Evolutionary conservation across 2,329 filamentous ascomycete species (phyloP).

Genomic region (Triangularia setosa): DNA sequence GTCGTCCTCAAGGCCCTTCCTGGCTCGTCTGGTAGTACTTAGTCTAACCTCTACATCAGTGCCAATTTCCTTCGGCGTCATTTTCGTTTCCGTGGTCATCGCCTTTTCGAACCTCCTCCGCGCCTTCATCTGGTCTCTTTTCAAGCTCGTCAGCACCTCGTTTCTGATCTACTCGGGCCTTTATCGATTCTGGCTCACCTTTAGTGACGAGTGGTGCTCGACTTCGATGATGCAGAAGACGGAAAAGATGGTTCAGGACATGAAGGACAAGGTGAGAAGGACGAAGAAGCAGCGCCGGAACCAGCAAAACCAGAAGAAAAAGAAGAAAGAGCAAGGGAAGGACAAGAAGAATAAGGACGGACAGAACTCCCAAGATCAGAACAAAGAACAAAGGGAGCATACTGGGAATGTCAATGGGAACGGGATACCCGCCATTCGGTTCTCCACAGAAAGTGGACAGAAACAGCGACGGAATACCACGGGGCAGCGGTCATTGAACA

Average conservation of each 20-base stretch:
- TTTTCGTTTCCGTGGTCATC: slow-evolving; percentile 3
- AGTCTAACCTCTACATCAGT: neutral
- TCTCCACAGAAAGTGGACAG: neutral
- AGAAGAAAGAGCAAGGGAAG: neutral
- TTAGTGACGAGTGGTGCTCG: neutral
- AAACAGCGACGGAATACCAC: neutral
- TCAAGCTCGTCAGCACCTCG: neutral
- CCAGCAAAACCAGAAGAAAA: neutral
- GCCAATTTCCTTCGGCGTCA: slow-evolving; percentile 4
- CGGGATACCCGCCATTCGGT: no score
- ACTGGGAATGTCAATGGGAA: neutral
- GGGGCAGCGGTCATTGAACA: neutral
- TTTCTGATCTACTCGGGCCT: neutral
- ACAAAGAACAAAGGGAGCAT: neutral
- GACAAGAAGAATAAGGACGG: neutral
- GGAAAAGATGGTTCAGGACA: slow-evolving; percentile 1
- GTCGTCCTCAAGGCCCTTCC: neutral
- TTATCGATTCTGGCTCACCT: slow-evolving; percentile 5
- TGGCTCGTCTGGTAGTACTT: neutral
- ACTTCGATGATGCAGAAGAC: neutral
- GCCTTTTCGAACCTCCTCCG: slow-evolving; percentile 9
- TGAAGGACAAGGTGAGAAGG: slow-evolving; percentile 7
- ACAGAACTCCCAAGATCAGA: neutral
- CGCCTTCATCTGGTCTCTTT: neutral
- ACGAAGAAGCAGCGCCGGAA: neutral